These are phyloP conservation scores for Cytospora chrysosperma DNA, from an alignment of 2,329 filamentous ascomycete species.

Conservation along the genomic window DNA sequence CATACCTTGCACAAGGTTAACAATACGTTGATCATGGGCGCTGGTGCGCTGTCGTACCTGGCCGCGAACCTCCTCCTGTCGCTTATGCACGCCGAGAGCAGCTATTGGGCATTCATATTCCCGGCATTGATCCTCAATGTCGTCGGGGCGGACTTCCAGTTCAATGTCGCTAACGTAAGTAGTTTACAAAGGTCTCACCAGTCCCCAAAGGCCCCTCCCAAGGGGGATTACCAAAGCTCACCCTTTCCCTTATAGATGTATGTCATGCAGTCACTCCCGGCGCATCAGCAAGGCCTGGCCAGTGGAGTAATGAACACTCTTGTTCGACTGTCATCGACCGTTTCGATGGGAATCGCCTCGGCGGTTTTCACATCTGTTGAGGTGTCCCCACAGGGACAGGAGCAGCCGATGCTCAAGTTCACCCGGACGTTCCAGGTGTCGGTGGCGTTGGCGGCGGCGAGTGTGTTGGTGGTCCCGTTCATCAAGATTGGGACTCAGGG, in stretches of 20 bases:
- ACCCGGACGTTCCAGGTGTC: conserved; percentile 52
- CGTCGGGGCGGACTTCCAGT: conserved; percentile 66
- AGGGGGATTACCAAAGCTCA: too few relatives aligned
- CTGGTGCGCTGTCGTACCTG: conserved; percentile 42
- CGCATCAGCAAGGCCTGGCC: conserved; percentile 63
- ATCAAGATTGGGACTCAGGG: conserved; percentile 55
- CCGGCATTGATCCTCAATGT: conserved; percentile 60
- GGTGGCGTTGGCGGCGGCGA: conserved; percentile 42
- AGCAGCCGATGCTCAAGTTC: conserved; percentile 48
- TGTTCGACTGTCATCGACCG: conserved; percentile 57
- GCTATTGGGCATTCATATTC: conserved; percentile 67
- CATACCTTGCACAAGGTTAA: conserved; percentile 61
- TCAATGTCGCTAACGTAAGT: conserved; percentile 66
- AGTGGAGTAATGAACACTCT: conserved; percentile 69
- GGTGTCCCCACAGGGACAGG: conserved; percentile 31
- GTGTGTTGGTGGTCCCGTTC: conserved; percentile 50
- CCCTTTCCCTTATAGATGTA: conserved; percentile 55
- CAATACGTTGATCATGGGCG: conserved; percentile 60
- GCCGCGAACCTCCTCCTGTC: conserved; percentile 51
- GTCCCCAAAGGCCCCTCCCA: too few relatives aligned
- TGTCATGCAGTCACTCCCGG: conserved; percentile 63
- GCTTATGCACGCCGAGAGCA: conserved; percentile 52
- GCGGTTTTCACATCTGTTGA: conserved; percentile 57
- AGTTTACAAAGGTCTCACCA: too few relatives aligned
- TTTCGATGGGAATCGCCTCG: conserved; percentile 62